These are phyloP conservation scores for Gentiana macrophylla DNA, from an alignment of 257 asterid genomes.

Conservation along the genomic window DNA sequence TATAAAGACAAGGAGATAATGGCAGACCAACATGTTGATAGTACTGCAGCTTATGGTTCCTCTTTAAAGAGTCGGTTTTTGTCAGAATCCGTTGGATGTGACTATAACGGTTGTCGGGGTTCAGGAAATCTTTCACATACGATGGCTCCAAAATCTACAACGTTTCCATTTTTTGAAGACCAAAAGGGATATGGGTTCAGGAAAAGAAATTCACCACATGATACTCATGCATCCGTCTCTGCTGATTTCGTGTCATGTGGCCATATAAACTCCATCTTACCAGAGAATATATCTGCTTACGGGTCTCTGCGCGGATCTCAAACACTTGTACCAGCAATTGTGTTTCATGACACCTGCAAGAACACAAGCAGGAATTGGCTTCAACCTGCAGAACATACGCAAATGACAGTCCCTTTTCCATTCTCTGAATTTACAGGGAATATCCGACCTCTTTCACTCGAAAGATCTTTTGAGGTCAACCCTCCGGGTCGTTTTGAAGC, in stretches of 20 bases:
- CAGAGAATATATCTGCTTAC: constrained; percentile 21
- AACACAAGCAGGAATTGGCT: constrained; percentile 10
- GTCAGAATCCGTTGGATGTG: constrained; percentile 18
- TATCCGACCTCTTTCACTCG: constrained; percentile 25
- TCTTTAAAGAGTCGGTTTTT: constrained; percentile 16
- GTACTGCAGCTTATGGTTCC: constrained; percentile 3
- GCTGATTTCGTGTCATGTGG: constrained; percentile 15
- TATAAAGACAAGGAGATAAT: constrained; percentile 42
- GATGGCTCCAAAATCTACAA: constrained; percentile 16
- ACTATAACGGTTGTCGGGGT: constrained; percentile 22
- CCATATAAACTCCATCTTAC: constrained; percentile 9
- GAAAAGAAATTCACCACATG: constrained; percentile 20
- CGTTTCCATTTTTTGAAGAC: constrained; percentile 9
- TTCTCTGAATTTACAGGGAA: constrained; percentile 29
- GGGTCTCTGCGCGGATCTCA: constrained; percentile 15
- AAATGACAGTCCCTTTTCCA: constrained; percentile 24
- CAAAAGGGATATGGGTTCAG: constrained; percentile 20
- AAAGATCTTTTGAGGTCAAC: constrained; percentile 21
- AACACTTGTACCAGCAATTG: constrained; percentile 15
- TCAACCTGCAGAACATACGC: constrained; percentile 16
- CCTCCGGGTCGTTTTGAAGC: constrained; percentile 22
- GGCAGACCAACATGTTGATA: constrained; percentile 18
- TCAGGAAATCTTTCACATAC: constrained; percentile 15
- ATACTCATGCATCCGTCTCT: constrained; percentile 7
- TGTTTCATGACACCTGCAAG: constrained; percentile 20